phyloP scores from a whole-genome alignment of 306 rosid species.

The Malus sylvestris region DNA sequence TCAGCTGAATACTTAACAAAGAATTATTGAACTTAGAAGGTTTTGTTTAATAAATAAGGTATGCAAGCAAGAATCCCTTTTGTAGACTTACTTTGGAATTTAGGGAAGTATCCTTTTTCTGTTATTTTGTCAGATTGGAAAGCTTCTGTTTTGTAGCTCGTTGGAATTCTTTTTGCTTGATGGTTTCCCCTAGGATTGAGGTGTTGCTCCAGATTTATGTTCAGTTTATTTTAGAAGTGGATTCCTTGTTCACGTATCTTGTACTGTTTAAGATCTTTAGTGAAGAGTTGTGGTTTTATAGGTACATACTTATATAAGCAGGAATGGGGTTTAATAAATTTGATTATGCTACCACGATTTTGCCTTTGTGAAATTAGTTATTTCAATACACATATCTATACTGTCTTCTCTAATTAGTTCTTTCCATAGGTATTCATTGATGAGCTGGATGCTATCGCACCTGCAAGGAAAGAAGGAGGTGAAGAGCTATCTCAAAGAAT shows the following conservation, averaged over 20 bases:
- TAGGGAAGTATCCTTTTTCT: no score
- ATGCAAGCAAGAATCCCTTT: neutral
- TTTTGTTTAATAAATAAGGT: neutral
- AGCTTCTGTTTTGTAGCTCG: no score
- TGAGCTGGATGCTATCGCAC: slow-evolving; percentile 92
- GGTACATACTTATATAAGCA: no score
- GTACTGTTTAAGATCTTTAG: no score
- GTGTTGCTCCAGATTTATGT: no score
- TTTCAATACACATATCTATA: neutral
- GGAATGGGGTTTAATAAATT: neutral
- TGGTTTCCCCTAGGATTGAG: no score
- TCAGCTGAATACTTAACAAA: neutral
- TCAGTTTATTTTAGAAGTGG: no score
- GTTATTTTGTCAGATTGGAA: no score
- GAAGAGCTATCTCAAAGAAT: slow-evolving; percentile 83
- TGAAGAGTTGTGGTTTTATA: no score
- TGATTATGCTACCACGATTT: neutral
- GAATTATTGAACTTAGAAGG: neutral
- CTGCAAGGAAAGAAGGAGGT: slow-evolving; percentile 82
- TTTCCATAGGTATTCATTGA: slow-evolving; percentile 68
- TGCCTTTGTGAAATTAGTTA: neutral
- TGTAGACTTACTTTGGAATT: neutral
- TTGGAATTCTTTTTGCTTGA: no score
- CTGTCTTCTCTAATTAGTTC: slow-evolving; percentile 14
- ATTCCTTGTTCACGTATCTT: no score